A percentile compares a stretch with the other conserved stretches of the same genome.
Conservation (phyloP, 768 basidiomycete species). For the Tylopilus felleus region DNA sequence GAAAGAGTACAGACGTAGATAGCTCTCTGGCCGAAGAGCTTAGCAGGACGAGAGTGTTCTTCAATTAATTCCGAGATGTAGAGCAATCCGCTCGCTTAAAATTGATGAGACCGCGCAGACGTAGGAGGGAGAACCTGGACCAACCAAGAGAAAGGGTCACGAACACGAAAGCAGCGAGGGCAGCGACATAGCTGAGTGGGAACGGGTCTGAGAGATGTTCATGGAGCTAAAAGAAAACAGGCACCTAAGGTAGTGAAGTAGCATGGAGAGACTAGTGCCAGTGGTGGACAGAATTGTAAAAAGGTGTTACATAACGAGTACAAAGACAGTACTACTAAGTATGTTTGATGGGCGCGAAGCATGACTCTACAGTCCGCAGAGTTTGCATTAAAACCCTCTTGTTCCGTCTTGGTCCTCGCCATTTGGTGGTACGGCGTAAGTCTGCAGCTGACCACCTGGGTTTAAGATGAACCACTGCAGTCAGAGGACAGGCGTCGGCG, state of each 20-base stretch:
- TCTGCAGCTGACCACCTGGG: slow-evolving; percentile 61
- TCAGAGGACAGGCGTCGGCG: slow-evolving; percentile 32
- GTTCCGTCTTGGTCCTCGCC: slow-evolving; percentile 68
- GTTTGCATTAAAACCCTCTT: slow-evolving; percentile 72
- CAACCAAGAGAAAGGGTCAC: slow-evolving; percentile 88
- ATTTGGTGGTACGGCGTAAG: slow-evolving; percentile 61
- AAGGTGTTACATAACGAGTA: neutral
- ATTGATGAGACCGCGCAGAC: slow-evolving; percentile 6
- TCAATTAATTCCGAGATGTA: slow-evolving; percentile 96
- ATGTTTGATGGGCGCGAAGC: slow-evolving; percentile 52
- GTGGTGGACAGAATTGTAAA: no score
- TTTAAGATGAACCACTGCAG: slow-evolving; percentile 59
- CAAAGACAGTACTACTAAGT: neutral
- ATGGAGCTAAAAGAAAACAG: slow-evolving; percentile 15
- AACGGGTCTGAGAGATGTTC: neutral
- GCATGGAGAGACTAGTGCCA: neutral
- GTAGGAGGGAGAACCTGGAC: slow-evolving; percentile 21
- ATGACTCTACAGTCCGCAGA: slow-evolving; percentile 25
- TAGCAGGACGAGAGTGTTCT: slow-evolving; percentile 83
- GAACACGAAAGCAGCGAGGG: slow-evolving; percentile 77
- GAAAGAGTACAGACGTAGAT: slow-evolving; percentile 68
- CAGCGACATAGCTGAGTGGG: slow-evolving; percentile 65
- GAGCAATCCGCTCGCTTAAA: slow-evolving; percentile 82
- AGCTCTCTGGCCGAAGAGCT: slow-evolving; percentile 76
- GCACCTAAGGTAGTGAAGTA: slow-evolving; percentile 64